A percentile compares a stretch with the other conserved stretches of the same genome.
Evolutionary conservation across 164 flowering plant genomes (phyloP).

Genomic region (Houttuynia cordata): DNA sequence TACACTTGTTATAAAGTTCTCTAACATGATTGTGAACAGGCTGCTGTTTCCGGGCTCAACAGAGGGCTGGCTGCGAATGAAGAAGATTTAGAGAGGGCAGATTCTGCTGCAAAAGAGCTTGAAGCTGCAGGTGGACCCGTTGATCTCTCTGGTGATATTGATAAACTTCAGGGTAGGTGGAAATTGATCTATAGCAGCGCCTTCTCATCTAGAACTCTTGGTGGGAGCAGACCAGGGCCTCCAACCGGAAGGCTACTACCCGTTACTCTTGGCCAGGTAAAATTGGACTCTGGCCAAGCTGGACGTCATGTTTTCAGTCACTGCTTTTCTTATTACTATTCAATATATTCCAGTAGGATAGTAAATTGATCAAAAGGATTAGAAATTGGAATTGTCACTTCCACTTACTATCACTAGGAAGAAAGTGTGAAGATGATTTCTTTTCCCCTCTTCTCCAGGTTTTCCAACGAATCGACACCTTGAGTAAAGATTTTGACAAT

Average conservation of each 20-base stretch:
- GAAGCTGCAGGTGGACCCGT: slow-evolving; percentile 69
- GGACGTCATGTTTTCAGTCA: too few species aligned
- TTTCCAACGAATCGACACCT: slow-evolving; percentile 79
- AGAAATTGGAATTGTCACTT: too few species aligned
- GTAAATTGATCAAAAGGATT: too few species aligned
- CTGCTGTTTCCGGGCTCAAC: slow-evolving; percentile 80
- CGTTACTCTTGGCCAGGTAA: slow-evolving; percentile 86
- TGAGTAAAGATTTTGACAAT: slow-evolving; percentile 92
- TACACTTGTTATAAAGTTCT: too few species aligned
- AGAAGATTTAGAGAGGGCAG: slow-evolving; percentile 67
- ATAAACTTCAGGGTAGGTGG: slow-evolving; percentile 90
- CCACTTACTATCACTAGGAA: too few species aligned
- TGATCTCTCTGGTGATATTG: slow-evolving; percentile 55
- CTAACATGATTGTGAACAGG: slow-evolving; percentile 22
- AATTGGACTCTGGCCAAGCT: too few species aligned
- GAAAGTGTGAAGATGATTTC: neutral
- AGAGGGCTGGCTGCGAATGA: slow-evolving; percentile 82
- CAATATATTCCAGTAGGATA: too few species aligned
- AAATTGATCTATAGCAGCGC: slow-evolving; percentile 87
- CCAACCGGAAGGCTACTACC: slow-evolving; percentile 87
- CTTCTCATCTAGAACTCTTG: slow-evolving; percentile 84
- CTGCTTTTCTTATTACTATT: too few species aligned
- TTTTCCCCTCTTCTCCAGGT: slow-evolving; percentile 32
- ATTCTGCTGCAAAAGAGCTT: slow-evolving; percentile 73
- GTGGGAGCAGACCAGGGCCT: slow-evolving; percentile 34